Conservation (phyloP, 805 yeast species). For the Candida pseudofarinosa region DNA sequence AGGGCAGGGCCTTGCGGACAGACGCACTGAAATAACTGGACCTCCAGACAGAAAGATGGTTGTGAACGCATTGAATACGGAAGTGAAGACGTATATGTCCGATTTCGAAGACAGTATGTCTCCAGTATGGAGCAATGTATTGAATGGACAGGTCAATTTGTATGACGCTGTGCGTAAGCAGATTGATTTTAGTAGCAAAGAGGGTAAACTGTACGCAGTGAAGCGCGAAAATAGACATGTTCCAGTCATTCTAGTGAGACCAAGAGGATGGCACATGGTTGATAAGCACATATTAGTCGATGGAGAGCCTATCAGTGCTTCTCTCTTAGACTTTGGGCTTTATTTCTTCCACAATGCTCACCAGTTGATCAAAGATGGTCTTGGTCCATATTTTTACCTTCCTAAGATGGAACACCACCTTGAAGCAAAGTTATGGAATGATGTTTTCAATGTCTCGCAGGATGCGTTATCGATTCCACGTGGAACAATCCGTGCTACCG, state of each 20-base stretch:
- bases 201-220: conserved; percentile 32
- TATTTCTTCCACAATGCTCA: conserved; percentile 18
- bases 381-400: conserved; percentile 19
- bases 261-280: conserved; percentile 22
- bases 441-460: conserved; percentile 17
- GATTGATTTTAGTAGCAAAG: conserved; percentile 11
- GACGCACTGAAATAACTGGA: conserved; percentile 20
- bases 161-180: conserved; percentile 17
- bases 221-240: conserved; percentile 12
- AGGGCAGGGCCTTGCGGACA: conserved; percentile 15
- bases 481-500: conserved; percentile 20
- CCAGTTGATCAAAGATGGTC: conserved; percentile 12
- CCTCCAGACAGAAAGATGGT: conserved; percentile 21
- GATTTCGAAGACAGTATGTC: conserved; percentile 18
- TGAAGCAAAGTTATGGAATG: conserved; percentile 21
- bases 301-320: conserved; percentile 17
- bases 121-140: conserved; percentile 17
- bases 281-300: conserved; percentile 17
- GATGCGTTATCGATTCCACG: conserved; percentile 13
- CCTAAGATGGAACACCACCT: conserved; percentile 21
- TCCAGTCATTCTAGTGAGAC: conserved; percentile 17
- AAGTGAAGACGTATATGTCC: conserved; percentile 18
- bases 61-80: conserved; percentile 18
- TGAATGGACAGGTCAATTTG: conserved; percentile 19
- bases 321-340: conserved; percentile 18